Evolutionary conservation across 1,284 basidiomycete genomes (phyloP).

Genomic region (Trichosporon faecale): DNA sequence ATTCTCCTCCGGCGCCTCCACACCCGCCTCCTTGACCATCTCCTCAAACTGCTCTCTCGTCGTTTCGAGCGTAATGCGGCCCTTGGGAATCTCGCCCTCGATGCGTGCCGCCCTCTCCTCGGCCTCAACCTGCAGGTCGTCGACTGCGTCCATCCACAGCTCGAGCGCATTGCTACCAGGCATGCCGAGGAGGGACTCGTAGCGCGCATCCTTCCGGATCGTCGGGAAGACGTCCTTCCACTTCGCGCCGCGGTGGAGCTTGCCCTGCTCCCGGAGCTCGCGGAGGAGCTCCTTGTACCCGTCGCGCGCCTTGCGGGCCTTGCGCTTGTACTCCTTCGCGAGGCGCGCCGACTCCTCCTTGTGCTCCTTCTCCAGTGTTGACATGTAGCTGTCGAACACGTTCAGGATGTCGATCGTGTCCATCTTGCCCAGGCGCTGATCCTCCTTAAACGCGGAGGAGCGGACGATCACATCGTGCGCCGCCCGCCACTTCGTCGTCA

Average conservation of each 20-base stretch:
- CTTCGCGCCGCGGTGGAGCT: constrained; percentile 75
- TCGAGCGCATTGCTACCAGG: constrained; percentile 92
- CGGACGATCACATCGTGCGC: constrained; percentile 72
- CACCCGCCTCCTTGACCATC: constrained; percentile 53
- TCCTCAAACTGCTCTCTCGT: constrained; percentile 58
- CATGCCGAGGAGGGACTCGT: constrained; percentile 78
- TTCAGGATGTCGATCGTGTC: constrained; percentile 84
- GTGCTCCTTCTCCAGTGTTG: constrained; percentile 79
- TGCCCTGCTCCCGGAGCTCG: constrained; percentile 63
- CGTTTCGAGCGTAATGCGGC: constrained; percentile 52
- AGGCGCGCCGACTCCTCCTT: constrained; percentile 74
- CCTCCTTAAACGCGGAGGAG: constrained; percentile 71
- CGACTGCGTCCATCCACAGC: constrained; percentile 91
- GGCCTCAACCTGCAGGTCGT: constrained; percentile 77
- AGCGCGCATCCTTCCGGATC: constrained; percentile 75
- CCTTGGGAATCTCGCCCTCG: constrained; percentile 36
- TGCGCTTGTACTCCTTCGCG: constrained; percentile 76
- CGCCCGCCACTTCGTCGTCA: constrained; percentile 80
- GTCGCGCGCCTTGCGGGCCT: constrained; percentile 81
- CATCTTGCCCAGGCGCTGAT: constrained; percentile 70
- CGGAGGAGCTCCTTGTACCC: constrained; percentile 77
- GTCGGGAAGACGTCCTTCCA: constrained; percentile 84
- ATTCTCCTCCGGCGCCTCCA: constrained; percentile 55
- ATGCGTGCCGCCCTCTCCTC: constrained; percentile 69
- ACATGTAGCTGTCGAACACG: constrained; percentile 86